A percentile compares a stretch with the other conserved stretches of the same genome.
Evolutionary conservation across 202 grass and related monocot species (phyloP).

Genomic region (Elaeis oleifera): DNA sequence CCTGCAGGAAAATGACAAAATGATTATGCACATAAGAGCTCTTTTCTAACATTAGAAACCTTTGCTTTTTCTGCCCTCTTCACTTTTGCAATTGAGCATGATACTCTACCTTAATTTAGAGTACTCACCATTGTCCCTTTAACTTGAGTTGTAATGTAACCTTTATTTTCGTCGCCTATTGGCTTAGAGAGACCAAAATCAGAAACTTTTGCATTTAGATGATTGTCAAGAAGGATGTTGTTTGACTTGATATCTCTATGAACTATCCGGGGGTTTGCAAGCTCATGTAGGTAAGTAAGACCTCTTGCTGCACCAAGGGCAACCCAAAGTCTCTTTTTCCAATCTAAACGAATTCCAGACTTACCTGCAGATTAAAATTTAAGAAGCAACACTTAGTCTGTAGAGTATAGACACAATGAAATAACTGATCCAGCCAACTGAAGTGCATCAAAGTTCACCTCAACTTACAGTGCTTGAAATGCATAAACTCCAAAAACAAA

Average conservation of each 20-base stretch:
- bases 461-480: too few species aligned
- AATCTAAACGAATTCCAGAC: slow-evolving; percentile 8
- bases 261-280: neutral
- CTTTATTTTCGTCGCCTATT: neutral
- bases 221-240: slow-evolving; percentile 5
- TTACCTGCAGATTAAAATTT: neutral
- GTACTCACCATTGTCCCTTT: slow-evolving; percentile 7
- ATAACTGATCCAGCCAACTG: too few species aligned
- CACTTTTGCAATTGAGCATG: too few species aligned
- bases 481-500: too few species aligned
- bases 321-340: neutral
- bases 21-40: too few species aligned
- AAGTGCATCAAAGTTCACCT: too few species aligned
- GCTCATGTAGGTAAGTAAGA: slow-evolving; percentile 1
- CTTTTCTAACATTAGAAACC: too few species aligned
- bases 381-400: too few species aligned
- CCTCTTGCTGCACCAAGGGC: slow-evolving; percentile 1
- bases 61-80: too few species aligned
- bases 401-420: too few species aligned
- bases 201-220: slow-evolving; percentile 1
- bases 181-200: slow-evolving; percentile 11
- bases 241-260: slow-evolving; percentile 9
- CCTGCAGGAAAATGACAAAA: neutral
- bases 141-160: slow-evolving; percentile 3
- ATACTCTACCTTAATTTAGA: neutral